Base-by-base conservation (phyloP, 257 asterid genomes). In the Salvia hispanica region DNA sequence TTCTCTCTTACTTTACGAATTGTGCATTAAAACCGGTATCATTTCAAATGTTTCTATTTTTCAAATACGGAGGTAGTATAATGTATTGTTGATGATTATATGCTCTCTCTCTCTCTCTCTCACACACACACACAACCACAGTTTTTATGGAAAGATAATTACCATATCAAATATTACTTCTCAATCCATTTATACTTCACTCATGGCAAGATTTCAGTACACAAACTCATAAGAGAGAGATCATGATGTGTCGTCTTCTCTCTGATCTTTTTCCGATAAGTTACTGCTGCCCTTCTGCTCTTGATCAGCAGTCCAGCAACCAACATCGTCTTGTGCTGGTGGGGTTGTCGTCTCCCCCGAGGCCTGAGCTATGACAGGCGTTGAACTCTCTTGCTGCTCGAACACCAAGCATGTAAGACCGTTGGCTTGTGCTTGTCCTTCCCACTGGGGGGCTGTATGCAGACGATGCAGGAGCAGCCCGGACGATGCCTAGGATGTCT, bases 391-490 rank as follows among this genome's bases (percentile, higher is more conserved):
- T 63, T 77, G 90, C 62, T 76, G 86, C 70, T 83, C 95, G 6
- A 73, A 66, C 25, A 77, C 83, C 80, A 92, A 83, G 86, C 94
- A 90, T 12, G 95, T 72, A 7, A 92, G 95, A 59, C 98, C 98
- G 70, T 83, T 61, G 99, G 96, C 84, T 93, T 85, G 88, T 93
- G 99, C 58, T 90, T 93, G 63, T 95, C 99, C 74, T 90, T 93
- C 59, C 99, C 97, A 53, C 99, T 93, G 0, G 99, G 99, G 47
- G 99, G 99, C 80, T 93, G 99, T 81, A 93, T 93, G 86, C 99
- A 93, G 64, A 93, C 99, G 28, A 93, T 93, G 88, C 99, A 93
- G 34, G 99, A 90, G 78, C 99, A 93, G 70, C 99, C 99, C 13
- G 97, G 95, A 28, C 97, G 93, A 66, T 90, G 98, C 85, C 98